Evolutionary conservation across 148 eudicot genomes (phyloP), one percentile per base, ranked within the genome.

Genomic region (Arbutus unedo): DNA sequence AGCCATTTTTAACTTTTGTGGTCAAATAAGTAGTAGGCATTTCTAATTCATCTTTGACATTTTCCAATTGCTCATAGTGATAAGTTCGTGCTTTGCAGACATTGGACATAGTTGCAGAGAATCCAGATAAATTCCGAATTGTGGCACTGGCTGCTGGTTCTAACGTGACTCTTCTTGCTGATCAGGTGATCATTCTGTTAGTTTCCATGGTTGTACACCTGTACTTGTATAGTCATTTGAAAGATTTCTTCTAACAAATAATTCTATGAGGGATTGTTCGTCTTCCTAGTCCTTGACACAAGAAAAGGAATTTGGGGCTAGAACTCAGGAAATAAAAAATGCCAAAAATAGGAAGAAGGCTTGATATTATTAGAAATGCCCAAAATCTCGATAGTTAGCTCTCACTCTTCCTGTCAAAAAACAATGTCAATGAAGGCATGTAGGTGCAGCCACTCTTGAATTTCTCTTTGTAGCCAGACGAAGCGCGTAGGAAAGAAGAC

Each of bases 131-230:
- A 82, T 97, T 97, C 87, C 90, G 91, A 90, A 85, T 97, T 73
- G 98, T 97, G 16, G 99, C 99, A 55, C 96, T 97, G 74, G 97
- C 99, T 81, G 98, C 98, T 76, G 99, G 99, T 85, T 93, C 98
- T 81, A 97, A 97, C 85, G 94, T 97, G 79, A 93, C 99, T 82
- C 99, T 97, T 90, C 99, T 97, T 56, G 98, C 98, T 68, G 99
- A 97, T 83, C 99, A 97, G 98, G 99, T 97, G 84, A 91, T 41
- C 15, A 67, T 21, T 83, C 79, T 19, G 54, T 83, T 54, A 44
- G 6, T 56, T 68, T 43, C 54, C 57, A 18, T 19, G 76, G 13
- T 66, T 66, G 15, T 66, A n/a, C 25, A 2, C 31, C n/a, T 66
- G 0, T 4, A 16, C 16, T n/a, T 57, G 4, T 25, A 13, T 47